These are phyloP conservation scores for Alectoria sarmentosa DNA, from an alignment of 495 filamentous ascomycete genomes.

Conservation along the genomic window DNA sequence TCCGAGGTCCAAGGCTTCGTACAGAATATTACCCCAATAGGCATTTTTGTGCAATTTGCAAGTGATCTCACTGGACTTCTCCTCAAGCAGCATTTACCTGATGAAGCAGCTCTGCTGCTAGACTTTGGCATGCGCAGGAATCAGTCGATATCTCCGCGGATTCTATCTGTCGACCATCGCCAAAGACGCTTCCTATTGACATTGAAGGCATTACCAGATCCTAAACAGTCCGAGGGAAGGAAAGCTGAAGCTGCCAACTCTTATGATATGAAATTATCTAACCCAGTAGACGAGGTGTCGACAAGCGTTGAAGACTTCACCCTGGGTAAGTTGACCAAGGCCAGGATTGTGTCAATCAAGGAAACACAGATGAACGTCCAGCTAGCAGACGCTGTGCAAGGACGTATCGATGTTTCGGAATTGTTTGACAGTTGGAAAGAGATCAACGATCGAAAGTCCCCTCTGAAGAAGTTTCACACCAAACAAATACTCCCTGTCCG, in stretches of 20 bases:
- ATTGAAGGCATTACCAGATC: conserved; percentile 40
- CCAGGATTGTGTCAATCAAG: conserved; percentile 70
- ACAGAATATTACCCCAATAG: conserved; percentile 68
- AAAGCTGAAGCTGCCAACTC: conserved; percentile 24
- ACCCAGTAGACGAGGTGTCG: conserved; percentile 63
- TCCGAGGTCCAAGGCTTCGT: conserved; percentile 72
- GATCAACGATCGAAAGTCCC: conserved; percentile 72
- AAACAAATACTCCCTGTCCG: conserved; percentile 66
- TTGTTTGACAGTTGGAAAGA: conserved; percentile 82
- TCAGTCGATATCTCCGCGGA: conserved; percentile 61
- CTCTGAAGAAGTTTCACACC: conserved; percentile 61
- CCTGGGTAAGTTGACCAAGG: conserved; percentile 72
- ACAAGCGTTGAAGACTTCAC: conserved; percentile 59
- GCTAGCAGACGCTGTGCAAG: conserved; percentile 82
- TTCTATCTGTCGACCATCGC: conserved; percentile 58
- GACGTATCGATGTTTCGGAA: conserved; percentile 84
- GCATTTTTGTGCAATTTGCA: conserved; percentile 75
- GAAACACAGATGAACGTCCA: conserved; percentile 87
- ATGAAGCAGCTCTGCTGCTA: conserved; percentile 55
- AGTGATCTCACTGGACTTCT: conserved; percentile 70
- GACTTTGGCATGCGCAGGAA: conserved; percentile 69
- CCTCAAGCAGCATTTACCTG: conserved; percentile 63
- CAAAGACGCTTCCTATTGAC: conserved; percentile 54
- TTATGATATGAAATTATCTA: conserved; percentile 41
- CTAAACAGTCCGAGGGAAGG: conserved; percentile 32